Base-by-base conservation (phyloP, 441 rosid genomes). In the Euphorbia corollata region DNA sequence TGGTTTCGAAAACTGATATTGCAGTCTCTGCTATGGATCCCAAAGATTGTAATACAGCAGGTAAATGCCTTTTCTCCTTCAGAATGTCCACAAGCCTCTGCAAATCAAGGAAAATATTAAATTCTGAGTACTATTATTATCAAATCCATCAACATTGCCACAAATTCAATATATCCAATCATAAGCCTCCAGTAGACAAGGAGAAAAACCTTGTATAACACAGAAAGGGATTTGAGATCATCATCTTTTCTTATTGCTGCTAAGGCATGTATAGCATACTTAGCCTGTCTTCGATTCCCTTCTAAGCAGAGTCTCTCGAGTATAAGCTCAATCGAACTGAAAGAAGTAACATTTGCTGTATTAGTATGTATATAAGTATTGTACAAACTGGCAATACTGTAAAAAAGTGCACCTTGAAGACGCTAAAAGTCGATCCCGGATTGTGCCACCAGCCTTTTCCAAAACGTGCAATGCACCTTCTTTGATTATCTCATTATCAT, bases 11-110 rank as follows among this genome's bases (percentile, higher is more conserved):
- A 76, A 96, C 97, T 2, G 99, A 87, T 92, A 89, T 87, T 4
- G 99, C 99, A 72, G 91, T 87, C 84, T 92, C 91, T 34, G 99
- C 97, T 70, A 96, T 96, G 76, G 98, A 96, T 72, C 99, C 99
- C 68, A 96, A 81, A 67, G 96, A 89, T 67, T 96, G 99, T 47
- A 96, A 86, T 39, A 96, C 92, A 65, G 99, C 92, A 27, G 98
- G 94, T 69, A 89, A 86, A 80, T 92, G 84, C 48, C 89, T 83
- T 85, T 78, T 90, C 76, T 89, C 94, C 78, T 85, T 96, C 79
- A 96, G 82, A 92, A 86, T 90, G 81, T 81, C 96, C 69, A 90
- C 97, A 48, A 96, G 96, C 80, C 87, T 90, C 99, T 96, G 89
- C 69, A 82, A 71, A 81, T 63, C 47, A 36, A 70, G 63, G 13